These are phyloP conservation scores for Meyerozyma carpophila DNA, from an alignment of 1,139 yeast genomes.

Conservation along the genomic window DNA sequence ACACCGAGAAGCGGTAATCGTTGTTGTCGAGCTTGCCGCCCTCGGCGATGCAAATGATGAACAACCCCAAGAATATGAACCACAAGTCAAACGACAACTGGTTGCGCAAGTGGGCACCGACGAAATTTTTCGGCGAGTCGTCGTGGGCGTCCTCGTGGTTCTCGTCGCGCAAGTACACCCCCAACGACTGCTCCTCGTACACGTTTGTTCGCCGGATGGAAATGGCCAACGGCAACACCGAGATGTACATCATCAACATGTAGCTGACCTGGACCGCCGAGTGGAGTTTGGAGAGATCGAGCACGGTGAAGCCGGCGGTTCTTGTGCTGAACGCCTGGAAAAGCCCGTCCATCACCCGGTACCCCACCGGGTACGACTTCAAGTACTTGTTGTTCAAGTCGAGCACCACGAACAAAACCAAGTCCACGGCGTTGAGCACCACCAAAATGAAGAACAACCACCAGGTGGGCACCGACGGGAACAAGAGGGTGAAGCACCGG, in stretches of 20 bases:
- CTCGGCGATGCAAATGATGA: conserved; percentile 83
- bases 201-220: conserved; percentile 95
- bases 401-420: conserved; percentile 70
- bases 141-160: conserved; percentile 21
- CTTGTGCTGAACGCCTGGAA: conserved; percentile 91
- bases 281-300: conserved; percentile 64
- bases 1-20: conserved; percentile 55
- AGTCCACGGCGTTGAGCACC: conserved; percentile 67
- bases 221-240: conserved; percentile 92
- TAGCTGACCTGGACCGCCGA: conserved; percentile 93
- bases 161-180: conserved; percentile 58
- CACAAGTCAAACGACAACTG: conserved; percentile 93
- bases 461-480: conserved; percentile 94
- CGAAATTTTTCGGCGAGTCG: conserved; percentile 52
- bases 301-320: conserved; percentile 84
- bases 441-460: conserved; percentile 79
- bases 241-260: conserved; percentile 95
- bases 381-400: conserved; percentile 56
- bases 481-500: conserved; percentile 87
- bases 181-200: conserved; percentile 93
- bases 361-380: conserved; percentile 53
- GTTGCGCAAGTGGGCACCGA: conserved; percentile 83
- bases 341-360: conserved; percentile 71
- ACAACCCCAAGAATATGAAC: conserved; percentile 84
- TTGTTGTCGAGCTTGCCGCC: conserved; percentile 51